Percentiles rank a stretch among this genome's conserved stretches.
phyloP scores from a whole-genome alignment of 805 yeast species.

The Debaryomyces prosopidis region DNA sequence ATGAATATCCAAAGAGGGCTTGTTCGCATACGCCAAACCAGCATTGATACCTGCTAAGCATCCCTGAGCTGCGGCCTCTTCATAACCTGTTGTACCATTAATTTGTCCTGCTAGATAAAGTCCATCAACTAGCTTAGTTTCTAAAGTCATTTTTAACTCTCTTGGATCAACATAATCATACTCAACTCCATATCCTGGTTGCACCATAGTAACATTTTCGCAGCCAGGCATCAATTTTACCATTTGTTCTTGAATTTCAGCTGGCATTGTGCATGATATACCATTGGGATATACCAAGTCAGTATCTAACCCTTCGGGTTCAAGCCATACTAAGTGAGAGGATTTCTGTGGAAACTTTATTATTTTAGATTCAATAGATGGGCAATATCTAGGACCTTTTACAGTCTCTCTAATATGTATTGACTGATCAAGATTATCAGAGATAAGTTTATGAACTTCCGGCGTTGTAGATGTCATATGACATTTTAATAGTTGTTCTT shows the following conservation, averaged over 20 bases:
- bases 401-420: conserved; percentile 92
- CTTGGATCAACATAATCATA: conserved; percentile 96
- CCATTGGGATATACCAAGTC: conserved; percentile 96
- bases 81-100: conserved; percentile 98
- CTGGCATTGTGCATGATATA: conserved; percentile 94
- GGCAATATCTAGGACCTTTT: conserved; percentile 96
- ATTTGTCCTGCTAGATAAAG: conserved; percentile 94
- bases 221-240: conserved; percentile 82
- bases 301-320: conserved; percentile 91
- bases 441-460: conserved; percentile 67
- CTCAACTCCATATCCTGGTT: conserved; percentile 99
- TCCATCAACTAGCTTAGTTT: conserved; percentile 78
- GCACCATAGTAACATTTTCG: conserved; percentile 82
- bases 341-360: conserved; percentile 75
- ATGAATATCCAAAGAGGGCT: conserved; percentile 51
- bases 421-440: conserved; percentile 72
- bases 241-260: conserved; percentile 78
- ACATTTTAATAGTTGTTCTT: conserved; percentile 62
- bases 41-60: conserved; percentile 95
- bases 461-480: conserved; percentile 79
- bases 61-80: conserved; percentile 98
- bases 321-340: conserved; percentile 87
- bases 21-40: conserved; percentile 53
- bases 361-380: conserved; percentile 90
- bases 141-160: conserved; percentile 73